phyloP scores from a whole-genome alignment of 805 yeast genomes.

The Tetrapisispora pingtungensis region DNA sequence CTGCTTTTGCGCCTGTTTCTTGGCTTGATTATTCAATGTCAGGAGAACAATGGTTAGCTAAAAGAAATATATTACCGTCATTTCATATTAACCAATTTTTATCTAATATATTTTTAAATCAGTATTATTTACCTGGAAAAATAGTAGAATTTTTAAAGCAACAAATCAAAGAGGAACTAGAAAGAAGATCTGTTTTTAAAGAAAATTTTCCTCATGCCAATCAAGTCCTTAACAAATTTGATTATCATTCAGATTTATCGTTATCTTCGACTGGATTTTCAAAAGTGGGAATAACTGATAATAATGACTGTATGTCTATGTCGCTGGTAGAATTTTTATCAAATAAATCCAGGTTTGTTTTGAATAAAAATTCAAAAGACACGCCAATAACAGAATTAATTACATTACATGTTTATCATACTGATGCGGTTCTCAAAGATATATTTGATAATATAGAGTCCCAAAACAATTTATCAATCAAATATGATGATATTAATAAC shows the following conservation, averaged over 20 bases:
- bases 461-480: too few species aligned
- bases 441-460: background rate
- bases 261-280: conserved; percentile 45
- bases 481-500: background rate
- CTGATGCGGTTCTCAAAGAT: conserved; percentile 39
- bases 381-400: conserved; percentile 14
- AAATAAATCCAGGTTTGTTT: background rate
- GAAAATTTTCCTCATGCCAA: conserved; percentile 24
- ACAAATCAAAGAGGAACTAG: conserved; percentile 32
- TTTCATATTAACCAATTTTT: conserved; percentile 44
- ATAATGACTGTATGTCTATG: conserved; percentile 27
- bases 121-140: conserved; percentile 30
- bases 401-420: conserved; percentile 38
- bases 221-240: conserved; percentile 31
- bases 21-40: conserved; percentile 46
- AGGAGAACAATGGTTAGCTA: conserved; percentile 42
- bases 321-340: conserved; percentile 27
- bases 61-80: conserved; percentile 40
- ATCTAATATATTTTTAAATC: conserved; percentile 34
- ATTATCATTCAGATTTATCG: conserved; percentile 45
- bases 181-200: conserved; percentile 32
- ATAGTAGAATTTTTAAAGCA: conserved; percentile 27
- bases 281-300: conserved; percentile 33
- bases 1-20: conserved; percentile 43
- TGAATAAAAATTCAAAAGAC: background rate